A percentile compares a stretch with the other conserved stretches of the same genome.
Evolutionary conservation across 176 grass and related monocot genomes (phyloP).

Genomic region (Carex scoparia): DNA sequence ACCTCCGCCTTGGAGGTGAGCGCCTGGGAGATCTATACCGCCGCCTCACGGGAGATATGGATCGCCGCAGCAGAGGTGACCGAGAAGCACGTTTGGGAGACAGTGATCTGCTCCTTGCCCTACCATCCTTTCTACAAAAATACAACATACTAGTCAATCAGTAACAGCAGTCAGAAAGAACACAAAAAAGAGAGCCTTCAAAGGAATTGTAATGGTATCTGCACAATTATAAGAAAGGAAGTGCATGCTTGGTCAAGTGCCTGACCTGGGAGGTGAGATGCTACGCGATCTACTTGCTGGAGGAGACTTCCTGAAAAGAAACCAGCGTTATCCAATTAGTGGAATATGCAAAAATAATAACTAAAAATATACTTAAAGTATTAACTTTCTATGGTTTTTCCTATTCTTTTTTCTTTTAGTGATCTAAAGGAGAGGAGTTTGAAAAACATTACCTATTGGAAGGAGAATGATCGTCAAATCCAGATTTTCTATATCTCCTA

Average conservation of each 20-base stretch:
- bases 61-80: conserved; percentile 31
- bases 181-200: neutral
- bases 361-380: neutral
- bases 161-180: neutral
- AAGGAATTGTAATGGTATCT: conserved; percentile 12
- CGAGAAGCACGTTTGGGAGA: conserved; percentile 25
- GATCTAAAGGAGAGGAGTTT: conserved; percentile 21
- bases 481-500: conserved; percentile 46
- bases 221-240: conserved; percentile 8
- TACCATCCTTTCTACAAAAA: conserved; percentile 40
- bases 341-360: neutral
- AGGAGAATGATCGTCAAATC: conserved; percentile 38
- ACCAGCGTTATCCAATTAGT: neutral
- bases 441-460: conserved; percentile 30
- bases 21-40: conserved; percentile 47
- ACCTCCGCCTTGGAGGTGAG: conserved; percentile 39
- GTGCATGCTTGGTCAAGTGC: conserved; percentile 11
- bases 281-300: conserved; percentile 22
- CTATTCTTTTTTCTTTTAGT: conserved; percentile 35
- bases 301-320: conserved; percentile 31
- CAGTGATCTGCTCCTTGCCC: conserved; percentile 45
- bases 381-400: conserved; percentile 42
- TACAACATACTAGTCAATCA: neutral
- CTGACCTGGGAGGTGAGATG: conserved; percentile 30
- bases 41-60: conserved; percentile 58